Percentiles rank a stretch among this genome's conserved stretches.
Conservation (phyloP, 2,329 filamentous ascomycete species). For the Cercospora sp. region DNA sequence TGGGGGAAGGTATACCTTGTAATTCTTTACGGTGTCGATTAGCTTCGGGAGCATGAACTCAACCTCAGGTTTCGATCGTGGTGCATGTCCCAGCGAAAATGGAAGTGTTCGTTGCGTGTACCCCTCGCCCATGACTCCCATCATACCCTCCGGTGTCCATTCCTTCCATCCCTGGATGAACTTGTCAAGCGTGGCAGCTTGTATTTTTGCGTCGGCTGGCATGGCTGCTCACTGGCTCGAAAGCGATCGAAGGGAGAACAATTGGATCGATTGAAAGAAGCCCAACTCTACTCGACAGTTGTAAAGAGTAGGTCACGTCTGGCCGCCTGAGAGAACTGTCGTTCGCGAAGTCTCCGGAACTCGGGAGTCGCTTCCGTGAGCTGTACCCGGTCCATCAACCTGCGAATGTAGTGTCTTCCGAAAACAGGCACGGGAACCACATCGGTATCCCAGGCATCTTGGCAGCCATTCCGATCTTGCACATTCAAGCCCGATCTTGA, state of each 20-base stretch:
- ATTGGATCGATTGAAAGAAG: background rate
- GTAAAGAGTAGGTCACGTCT: background rate
- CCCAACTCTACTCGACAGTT: background rate
- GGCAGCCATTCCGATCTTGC: too few species aligned
- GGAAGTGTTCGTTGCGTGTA: background rate
- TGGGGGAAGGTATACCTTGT: too few species aligned
- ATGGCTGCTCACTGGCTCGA: background rate
- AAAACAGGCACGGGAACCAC: background rate
- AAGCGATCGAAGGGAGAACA: background rate
- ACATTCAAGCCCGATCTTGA: background rate
- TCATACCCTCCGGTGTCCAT: background rate
- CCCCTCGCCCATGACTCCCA: background rate
- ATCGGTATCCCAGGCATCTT: too few species aligned
- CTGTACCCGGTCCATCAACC: background rate
- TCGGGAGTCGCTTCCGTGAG: background rate
- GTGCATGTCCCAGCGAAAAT: background rate
- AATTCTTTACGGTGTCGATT: background rate
- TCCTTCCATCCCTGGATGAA: background rate
- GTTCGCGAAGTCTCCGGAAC: background rate
- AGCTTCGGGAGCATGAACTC: background rate
- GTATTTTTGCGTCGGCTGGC: background rate
- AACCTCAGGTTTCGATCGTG: background rate
- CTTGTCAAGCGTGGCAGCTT: background rate
- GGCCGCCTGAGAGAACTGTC: background rate
- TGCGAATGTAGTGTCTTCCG: background rate